Evolutionary conservation across 129 eudicot genomes (phyloP).

Genomic region (Tanacetum coccineum): DNA sequence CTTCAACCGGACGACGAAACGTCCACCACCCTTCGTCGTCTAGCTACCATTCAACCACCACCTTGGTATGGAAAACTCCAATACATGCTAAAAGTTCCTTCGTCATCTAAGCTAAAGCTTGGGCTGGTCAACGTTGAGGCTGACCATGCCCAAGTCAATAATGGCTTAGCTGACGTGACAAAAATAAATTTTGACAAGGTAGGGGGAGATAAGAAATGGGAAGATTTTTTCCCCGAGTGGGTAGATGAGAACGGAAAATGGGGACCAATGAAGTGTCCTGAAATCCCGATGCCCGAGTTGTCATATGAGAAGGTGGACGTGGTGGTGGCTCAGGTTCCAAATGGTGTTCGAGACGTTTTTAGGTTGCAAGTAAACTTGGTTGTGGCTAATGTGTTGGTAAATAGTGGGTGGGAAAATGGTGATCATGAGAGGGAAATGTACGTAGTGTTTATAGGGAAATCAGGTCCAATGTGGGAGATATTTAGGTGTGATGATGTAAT

Average conservation of each 20-base stretch:
- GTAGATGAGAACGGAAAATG: conserved; percentile 41
- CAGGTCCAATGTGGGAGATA: conserved; percentile 69
- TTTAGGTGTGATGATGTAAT: conserved; percentile 79
- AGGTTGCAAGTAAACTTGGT: conserved; percentile 73
- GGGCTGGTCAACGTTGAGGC: conserved; percentile 42
- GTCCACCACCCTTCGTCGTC: not conserved
- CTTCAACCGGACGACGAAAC: conserved; percentile 11
- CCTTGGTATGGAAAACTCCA: conserved; percentile 29
- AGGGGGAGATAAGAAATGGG: conserved; percentile 31
- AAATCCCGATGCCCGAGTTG: conserved; percentile 56
- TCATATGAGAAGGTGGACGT: conserved; percentile 43
- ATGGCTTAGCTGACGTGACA: conserved; percentile 28
- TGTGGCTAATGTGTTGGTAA: conserved; percentile 55
- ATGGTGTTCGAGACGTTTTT: conserved; percentile 47
- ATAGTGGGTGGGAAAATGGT: conserved; percentile 33
- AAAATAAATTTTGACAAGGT: conserved; percentile 40
- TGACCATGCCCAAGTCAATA: not conserved
- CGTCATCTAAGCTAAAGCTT: conserved; percentile 18
- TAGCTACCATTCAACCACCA: conserved; percentile 16
- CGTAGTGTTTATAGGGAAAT: conserved; percentile 56
- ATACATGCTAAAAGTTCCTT: not conserved
- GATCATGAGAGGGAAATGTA: conserved; percentile 30
- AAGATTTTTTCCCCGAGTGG: conserved; percentile 60
- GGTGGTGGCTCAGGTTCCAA: conserved; percentile 59
- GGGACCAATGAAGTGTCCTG: conserved; percentile 45